phyloP scores from a whole-genome alignment of 1,284 basidiomycete species.

The Leccinum pachyderme region DNA sequence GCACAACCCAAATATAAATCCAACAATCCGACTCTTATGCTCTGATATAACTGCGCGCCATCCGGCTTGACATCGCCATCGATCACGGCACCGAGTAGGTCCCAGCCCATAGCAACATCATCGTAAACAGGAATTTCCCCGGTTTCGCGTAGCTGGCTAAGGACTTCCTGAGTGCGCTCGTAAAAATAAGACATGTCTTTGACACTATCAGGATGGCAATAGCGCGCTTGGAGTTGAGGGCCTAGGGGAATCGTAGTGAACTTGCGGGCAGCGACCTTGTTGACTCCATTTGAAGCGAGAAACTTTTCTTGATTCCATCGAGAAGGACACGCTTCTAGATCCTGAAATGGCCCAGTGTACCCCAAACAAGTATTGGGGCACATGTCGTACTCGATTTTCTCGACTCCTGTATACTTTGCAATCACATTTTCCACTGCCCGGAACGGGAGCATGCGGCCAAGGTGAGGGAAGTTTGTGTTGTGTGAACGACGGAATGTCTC shows the following conservation, averaged over 20 bases:
- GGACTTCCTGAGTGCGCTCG: not conserved
- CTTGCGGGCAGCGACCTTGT: not conserved
- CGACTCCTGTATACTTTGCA: not conserved
- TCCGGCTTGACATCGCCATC: slow-evolving; percentile 1
- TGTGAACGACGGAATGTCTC: too few relatives aligned
- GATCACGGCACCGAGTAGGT: not conserved
- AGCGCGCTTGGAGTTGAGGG: slow-evolving; percentile 3
- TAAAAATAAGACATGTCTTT: not conserved
- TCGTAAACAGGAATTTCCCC: not conserved
- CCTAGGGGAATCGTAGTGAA: slow-evolving; percentile 8
- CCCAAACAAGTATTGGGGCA: not conserved
- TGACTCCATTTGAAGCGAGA: too few relatives aligned
- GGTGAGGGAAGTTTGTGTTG: too few relatives aligned
- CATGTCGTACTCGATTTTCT: not conserved
- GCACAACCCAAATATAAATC: slow-evolving; percentile 8
- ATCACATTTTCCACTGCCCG: too few relatives aligned
- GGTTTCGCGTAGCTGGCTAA: not conserved
- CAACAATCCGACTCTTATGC: slow-evolving; percentile 7
- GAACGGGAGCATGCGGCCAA: too few relatives aligned
- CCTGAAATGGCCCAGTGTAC: too few relatives aligned
- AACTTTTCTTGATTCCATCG: too few relatives aligned
- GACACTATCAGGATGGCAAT: not conserved
- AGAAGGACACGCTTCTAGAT: too few relatives aligned
- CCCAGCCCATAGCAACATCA: slow-evolving; percentile 7
- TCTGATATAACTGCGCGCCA: not conserved